Evolutionary conservation across 1,284 basidiomycete genomes (phyloP).

Genomic region (Sphagnurus paluster): DNA sequence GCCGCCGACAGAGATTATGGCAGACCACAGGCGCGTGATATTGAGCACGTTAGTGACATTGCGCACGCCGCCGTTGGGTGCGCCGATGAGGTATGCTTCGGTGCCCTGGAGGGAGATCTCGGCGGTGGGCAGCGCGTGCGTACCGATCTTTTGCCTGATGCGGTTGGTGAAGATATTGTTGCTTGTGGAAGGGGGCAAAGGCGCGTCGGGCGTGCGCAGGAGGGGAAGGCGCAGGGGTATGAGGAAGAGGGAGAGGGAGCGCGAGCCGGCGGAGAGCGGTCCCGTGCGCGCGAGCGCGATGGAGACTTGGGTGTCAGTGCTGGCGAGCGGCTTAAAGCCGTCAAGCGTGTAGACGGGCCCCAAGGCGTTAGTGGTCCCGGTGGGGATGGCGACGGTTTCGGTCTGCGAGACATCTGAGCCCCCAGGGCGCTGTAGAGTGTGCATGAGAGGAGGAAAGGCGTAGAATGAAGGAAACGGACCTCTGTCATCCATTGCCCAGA

Average conservation of each 20-base stretch:
- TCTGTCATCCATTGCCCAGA: slow-evolving; percentile 89
- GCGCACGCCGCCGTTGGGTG: slow-evolving; percentile 64
- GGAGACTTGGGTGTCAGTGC: slow-evolving; percentile 73
- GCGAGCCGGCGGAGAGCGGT: slow-evolving; percentile 48
- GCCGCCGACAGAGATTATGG: slow-evolving; percentile 55
- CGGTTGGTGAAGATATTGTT: slow-evolving; percentile 76
- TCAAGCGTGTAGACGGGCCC: slow-evolving; percentile 59
- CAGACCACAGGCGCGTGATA: slow-evolving; percentile 74
- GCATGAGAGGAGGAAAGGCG: slow-evolving; percentile 1
- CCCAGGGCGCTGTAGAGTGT: slow-evolving; percentile 55
- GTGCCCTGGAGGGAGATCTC: slow-evolving; percentile 68
- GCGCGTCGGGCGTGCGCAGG: slow-evolving; percentile 36
- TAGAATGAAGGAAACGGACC: slow-evolving; percentile 30
- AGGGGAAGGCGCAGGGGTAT: slow-evolving; percentile 62
- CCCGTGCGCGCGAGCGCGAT: slow-evolving; percentile 75
- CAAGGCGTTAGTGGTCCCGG: slow-evolving; percentile 34
- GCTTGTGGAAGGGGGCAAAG: slow-evolving; percentile 46
- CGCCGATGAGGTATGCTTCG: slow-evolving; percentile 67
- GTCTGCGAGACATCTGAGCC: slow-evolving; percentile 78
- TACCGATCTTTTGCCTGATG: slow-evolving; percentile 81
- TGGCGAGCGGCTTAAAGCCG: slow-evolving; percentile 85
- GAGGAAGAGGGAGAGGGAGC: slow-evolving; percentile 67
- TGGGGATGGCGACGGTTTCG: slow-evolving; percentile 61
- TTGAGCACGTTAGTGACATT: slow-evolving; percentile 73
- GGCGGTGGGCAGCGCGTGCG: slow-evolving; percentile 75